Conservation (phyloP, 2,329 filamentous ascomycete species). For the Tolypocladium album region DNA sequence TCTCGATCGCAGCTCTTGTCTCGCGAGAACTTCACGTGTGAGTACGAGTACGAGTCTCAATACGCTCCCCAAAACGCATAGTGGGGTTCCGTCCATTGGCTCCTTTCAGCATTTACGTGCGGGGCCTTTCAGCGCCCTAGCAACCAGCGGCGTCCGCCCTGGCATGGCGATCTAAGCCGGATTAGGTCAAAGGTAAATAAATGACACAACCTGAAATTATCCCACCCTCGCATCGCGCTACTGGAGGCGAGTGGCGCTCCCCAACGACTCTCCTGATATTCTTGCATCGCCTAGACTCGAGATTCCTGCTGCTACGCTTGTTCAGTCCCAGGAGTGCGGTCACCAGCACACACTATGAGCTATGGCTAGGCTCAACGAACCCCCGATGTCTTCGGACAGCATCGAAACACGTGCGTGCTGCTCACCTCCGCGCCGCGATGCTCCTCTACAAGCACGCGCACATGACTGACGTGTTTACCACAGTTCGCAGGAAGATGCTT, state of each 20-base stretch:
- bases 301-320: not conserved
- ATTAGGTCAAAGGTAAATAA: conserved; percentile 22
- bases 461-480: conserved; percentile 1
- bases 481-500: conserved; percentile 69
- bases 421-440: not conserved
- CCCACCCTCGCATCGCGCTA: not conserved
- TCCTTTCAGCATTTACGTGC: conserved; percentile 11
- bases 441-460: not conserved
- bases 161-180: conserved; percentile 10
- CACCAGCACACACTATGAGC: conserved; percentile 25
- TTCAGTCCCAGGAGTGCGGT: not conserved
- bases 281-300: not conserved
- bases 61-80: conserved; percentile 2
- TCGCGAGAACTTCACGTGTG: not conserved
- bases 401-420: conserved; percentile 56
- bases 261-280: not conserved
- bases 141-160: conserved; percentile 14
- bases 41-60: no score
- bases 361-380: conserved; percentile 78
- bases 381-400: conserved; percentile 54
- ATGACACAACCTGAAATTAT: conserved; percentile 15
- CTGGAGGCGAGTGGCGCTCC: not conserved
- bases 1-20: not conserved
- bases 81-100: conserved; percentile 11
- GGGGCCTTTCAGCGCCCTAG: conserved; percentile 9